Percentiles rank a stretch among this genome's conserved stretches.
Conservation (phyloP, 768 basidiomycete species). For the Boletus rufocinnamomeus region DNA sequence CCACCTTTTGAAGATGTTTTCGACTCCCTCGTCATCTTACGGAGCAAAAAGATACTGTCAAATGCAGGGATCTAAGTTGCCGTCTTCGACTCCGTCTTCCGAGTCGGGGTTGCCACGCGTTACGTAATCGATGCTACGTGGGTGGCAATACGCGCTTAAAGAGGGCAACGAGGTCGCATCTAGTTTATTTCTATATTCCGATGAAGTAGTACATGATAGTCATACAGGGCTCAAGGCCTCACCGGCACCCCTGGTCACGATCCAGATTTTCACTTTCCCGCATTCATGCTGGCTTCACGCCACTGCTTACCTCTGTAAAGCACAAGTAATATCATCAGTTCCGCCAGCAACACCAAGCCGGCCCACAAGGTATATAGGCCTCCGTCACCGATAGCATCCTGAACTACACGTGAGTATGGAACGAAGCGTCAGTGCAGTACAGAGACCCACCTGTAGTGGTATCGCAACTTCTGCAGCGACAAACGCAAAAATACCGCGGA, state of each 20-base stretch:
- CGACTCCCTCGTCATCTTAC: background rate
- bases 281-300: conserved; percentile 52
- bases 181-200: background rate
- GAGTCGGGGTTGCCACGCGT: background rate
- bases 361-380: conserved; percentile 74
- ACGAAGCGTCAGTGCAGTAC: background rate
- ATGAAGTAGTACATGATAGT: background rate
- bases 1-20: background rate
- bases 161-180: background rate
- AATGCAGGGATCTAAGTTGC: no score
- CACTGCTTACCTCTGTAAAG: conserved; percentile 61
- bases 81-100: no score
- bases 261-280: conserved; percentile 35
- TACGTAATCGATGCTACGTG: background rate
- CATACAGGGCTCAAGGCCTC: background rate
- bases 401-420: conserved; percentile 3
- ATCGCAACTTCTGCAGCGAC: conserved; percentile 73
- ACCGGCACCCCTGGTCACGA: background rate
- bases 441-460: conserved; percentile 54
- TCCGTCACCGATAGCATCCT: conserved; percentile 79
- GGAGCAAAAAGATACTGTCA: background rate
- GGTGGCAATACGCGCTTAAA: no score
- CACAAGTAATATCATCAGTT: conserved; percentile 59
- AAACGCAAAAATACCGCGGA: conserved; percentile 70
- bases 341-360: conserved; percentile 54